Evolutionary conservation across 179 eudicot species (phyloP), one percentile per base, ranked within the genome.

Genomic region (Vitellaria paradoxa): DNA sequence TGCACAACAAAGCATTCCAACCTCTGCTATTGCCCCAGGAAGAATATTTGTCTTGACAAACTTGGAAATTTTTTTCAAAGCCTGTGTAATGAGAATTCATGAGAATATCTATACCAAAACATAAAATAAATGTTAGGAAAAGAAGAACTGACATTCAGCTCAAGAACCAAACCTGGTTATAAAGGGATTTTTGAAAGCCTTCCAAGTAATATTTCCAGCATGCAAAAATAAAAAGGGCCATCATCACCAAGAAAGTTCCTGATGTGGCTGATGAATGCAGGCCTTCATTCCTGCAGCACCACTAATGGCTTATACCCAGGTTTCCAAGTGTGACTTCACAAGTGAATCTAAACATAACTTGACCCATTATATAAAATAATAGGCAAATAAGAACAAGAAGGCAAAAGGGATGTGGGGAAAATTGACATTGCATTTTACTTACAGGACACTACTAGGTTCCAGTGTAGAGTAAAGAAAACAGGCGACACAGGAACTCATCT

Each of bases 1-100:
- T 37, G 99, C 98, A 92, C 96, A 89, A 76, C 99, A 96, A 73
- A 96, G 99, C 83, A 94, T 85, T 72, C 99, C 99, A 77, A 96
- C 97, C 86, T 96, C 99, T 13, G 97, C 93, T 79, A 94, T 86
- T 74, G 99, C 99, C 80, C 99, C 99, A 57, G 97, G 98, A 87
- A 96, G 99, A 81, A 94, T 90, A 86, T 92, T 96, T 80, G 92
- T 83, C 70, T 81, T 85, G 72, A 96, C 90, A 86, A 96, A 96
- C 91, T 96, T 94, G 67, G 97, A 88, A 60, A 92, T 90, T 85
- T 94, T 96, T 80, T 77, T 93, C 77, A 96, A 80, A 74, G 99
- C 99, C 99, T 96, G 89, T 40, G 61, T 0, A 77, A 70, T n/a
- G 21, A 71, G 60, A 71, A 59, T 47, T 53, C 37, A 81, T 40